Percentiles rank a stretch among this genome's conserved stretches.
phyloP scores from a whole-genome alignment of 202 grass and related monocot genomes.

The Sporobolus alterniflorus region DNA sequence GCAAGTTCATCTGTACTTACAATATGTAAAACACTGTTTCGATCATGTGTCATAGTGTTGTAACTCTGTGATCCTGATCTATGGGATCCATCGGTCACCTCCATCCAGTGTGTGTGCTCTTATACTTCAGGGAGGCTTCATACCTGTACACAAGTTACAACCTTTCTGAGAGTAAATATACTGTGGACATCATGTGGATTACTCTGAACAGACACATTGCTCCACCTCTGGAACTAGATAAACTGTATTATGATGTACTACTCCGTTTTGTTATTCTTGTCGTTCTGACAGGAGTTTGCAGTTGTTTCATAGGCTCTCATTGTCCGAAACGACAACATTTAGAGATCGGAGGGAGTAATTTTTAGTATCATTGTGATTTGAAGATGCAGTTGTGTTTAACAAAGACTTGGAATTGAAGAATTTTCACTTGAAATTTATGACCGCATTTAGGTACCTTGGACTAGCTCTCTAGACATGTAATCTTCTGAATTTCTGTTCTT shows the following conservation, averaged over 20 bases:
- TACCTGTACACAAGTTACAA: conserved; percentile 14
- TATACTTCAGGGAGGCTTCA: conserved; percentile 4
- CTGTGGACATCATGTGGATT: background rate
- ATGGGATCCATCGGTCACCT: background rate
- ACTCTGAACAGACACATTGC: background rate
- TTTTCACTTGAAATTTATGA: background rate
- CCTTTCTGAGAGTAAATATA: background rate
- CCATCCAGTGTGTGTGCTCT: conserved; percentile 12
- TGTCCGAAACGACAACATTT: too few species aligned
- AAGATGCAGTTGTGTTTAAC: background rate
- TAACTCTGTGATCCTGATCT: conserved; percentile 21
- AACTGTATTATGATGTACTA: background rate
- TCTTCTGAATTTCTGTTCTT: too few species aligned
- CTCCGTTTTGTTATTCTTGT: too few species aligned
- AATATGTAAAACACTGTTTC: conserved; percentile 5
- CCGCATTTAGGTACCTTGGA: background rate
- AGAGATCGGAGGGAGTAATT: too few species aligned
- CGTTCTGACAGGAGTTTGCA: too few species aligned
- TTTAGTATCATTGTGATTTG: background rate
- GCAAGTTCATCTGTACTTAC: conserved; percentile 11
- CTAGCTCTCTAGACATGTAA: background rate
- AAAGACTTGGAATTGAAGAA: background rate
- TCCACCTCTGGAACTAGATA: too few species aligned
- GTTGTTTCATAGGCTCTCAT: too few species aligned
- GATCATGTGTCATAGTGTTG: conserved; percentile 5